Evolutionary conservation across 2,329 filamentous ascomycete species (phyloP).

Genomic region (Colletotrichum higginsianum): DNA sequence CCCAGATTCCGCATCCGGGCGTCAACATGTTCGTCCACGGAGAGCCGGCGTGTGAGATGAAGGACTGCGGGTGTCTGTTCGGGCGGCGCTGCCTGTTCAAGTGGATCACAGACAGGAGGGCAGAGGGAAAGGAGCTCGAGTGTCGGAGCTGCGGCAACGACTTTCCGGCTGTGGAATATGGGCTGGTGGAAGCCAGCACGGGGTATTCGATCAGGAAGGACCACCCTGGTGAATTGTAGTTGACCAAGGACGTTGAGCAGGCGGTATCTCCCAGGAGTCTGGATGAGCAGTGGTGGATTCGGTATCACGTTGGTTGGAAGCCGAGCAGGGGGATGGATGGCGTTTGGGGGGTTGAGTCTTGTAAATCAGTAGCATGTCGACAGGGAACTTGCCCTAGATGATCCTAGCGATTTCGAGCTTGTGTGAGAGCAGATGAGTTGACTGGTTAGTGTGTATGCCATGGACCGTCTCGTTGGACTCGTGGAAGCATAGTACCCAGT

Average conservation of each 20-base stretch:
- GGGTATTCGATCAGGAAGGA: neutral
- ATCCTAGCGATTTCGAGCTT: no score
- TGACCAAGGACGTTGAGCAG: neutral
- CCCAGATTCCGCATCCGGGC: neutral
- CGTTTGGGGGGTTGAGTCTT: neutral
- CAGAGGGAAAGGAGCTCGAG: neutral
- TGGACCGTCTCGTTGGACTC: neutral
- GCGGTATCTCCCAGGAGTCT: neutral
- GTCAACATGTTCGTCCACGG: slow-evolving; percentile 5
- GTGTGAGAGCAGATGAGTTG: neutral
- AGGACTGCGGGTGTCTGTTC: slow-evolving; percentile 21
- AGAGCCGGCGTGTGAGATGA: slow-evolving; percentile 31
- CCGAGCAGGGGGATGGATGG: neutral
- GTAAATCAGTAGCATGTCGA: neutral
- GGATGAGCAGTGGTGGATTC: no score
- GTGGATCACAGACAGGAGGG: slow-evolving; percentile 14
- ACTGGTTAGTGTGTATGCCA: neutral
- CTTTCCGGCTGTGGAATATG: neutral
- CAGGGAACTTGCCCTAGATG: neutral
- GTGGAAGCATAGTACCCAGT: neutral
- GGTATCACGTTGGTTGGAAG: neutral
- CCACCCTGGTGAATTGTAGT: neutral
- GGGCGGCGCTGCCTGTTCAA: slow-evolving; percentile 33
- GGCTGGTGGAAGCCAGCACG: slow-evolving; percentile 15
- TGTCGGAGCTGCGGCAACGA: slow-evolving; percentile 16